Base-by-base conservation (phyloP, 768 basidiomycete species). In the Psilocybe sp. region DNA sequence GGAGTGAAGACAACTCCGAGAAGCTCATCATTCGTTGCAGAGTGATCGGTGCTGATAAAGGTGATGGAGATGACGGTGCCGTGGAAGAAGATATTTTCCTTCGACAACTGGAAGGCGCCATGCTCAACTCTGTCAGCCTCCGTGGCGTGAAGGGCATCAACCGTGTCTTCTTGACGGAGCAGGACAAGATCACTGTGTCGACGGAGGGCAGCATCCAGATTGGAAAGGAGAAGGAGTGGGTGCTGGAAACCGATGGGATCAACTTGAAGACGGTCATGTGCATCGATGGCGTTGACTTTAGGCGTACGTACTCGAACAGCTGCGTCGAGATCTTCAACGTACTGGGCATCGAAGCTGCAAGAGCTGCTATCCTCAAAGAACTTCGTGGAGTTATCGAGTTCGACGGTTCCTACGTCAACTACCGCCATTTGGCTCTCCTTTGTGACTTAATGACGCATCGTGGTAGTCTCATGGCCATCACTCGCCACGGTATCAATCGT, bases 391-490 rank as follows among this genome's bases (percentile, higher is more conserved):
- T 98, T 65, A 97, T 99, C 70, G 95, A 98, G 70, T 98, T 98
- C 74, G 96, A 98, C 63, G 96, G 96, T 77, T 98, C 96, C 14
- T 97, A 98, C 61, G 97, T 99, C 77, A 98, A 99, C 71, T 98
- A 95, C 69, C 85, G 97, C 47, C 97, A 99, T 69, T 79, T 98
- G 43, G 91, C 93, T 1, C 76, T 99, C n/a, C 81, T 99, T 20
- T 95, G 93, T 69, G 96, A 99, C 67, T 75, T 98, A 47, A 99
- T 99, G 97, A 98, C 95, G 10, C 92, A 96, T 62, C 89, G 92
- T 38, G 97, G 97, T 20, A 65, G 79, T 2, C 79, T 99, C 43
- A 98, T 98, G 95, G 92, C 95, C 4, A 99, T 99, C 70, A 99
- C 97, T 46, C 93, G 97, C 35, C 97, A 99, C 62, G 97, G 97